Percentiles rank a stretch among this genome's conserved stretches.
These are phyloP conservation scores for Sequoiadendron giganteum DNA, from an alignment of 75 land plant species.

Conservation along the genomic window DNA sequence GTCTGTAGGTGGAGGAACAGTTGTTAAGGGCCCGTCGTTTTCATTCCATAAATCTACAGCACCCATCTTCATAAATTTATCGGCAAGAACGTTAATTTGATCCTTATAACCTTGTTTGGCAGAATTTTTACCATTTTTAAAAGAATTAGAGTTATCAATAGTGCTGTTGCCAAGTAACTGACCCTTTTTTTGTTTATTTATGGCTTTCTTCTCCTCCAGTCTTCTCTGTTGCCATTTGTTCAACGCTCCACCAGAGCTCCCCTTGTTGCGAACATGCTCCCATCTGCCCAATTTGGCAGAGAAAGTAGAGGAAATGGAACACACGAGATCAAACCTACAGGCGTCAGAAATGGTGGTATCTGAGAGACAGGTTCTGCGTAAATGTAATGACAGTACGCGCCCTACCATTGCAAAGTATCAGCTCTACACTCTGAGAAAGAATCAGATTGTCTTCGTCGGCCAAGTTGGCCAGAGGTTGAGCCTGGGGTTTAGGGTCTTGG, in stretches of 20 bases:
- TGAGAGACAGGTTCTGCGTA: background rate
- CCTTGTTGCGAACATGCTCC: slow-evolving; percentile 32
- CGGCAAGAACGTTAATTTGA: slow-evolving; percentile 58
- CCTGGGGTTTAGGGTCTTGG: background rate
- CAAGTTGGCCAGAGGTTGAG: background rate
- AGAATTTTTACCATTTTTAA: background rate
- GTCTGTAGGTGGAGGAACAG: background rate
- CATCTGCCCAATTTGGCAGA: background rate
- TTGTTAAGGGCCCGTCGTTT: slow-evolving; percentile 60
- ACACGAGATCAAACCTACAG: background rate
- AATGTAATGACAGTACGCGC: background rate
- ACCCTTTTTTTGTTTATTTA: slow-evolving; percentile 49
- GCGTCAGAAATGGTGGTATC: background rate
- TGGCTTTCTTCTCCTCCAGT: slow-evolving; percentile 68
- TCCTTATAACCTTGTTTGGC: slow-evolving; percentile 18
- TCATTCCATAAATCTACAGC: slow-evolving; percentile 88
- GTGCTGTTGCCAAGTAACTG: slow-evolving; percentile 9
- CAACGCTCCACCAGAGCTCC: slow-evolving; percentile 72
- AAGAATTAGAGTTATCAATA: background rate
- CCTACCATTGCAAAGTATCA: slow-evolving; percentile 1
- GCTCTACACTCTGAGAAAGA: background rate
- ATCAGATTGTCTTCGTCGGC: background rate
- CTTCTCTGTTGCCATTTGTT: slow-evolving; percentile 86
- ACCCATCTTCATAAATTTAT: slow-evolving; percentile 68
- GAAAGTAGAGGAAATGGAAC: background rate